phyloP scores from a whole-genome alignment of 495 filamentous ascomycete genomes.

The Aspergillus steynii region DNA sequence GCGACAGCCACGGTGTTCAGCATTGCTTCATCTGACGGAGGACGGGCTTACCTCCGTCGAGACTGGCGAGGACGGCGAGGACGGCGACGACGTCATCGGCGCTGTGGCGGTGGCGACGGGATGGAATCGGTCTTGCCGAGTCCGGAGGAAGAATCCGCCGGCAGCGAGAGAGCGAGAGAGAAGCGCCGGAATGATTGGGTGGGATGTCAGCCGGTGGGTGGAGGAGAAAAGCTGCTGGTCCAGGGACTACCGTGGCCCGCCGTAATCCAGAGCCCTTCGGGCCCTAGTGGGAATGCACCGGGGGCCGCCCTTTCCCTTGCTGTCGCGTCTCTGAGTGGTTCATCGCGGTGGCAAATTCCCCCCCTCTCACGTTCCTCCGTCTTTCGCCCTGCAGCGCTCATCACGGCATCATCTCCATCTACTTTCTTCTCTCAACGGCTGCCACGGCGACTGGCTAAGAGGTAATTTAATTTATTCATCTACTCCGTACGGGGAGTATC shows the following conservation, averaged over 20 bases:
- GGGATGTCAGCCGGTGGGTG: conserved; percentile 27
- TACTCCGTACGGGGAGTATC: no score
- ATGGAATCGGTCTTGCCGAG: not conserved
- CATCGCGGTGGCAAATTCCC: no score
- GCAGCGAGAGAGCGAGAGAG: not conserved
- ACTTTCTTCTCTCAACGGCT: no score
- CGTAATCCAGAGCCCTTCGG: conserved; percentile 7
- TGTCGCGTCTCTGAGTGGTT: no score
- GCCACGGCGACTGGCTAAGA: no score
- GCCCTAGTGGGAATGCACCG: conserved; percentile 41
- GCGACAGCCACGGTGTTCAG: not conserved
- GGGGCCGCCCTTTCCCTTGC: not conserved
- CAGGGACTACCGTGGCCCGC: not conserved
- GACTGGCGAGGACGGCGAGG: no score
- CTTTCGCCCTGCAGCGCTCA: no score
- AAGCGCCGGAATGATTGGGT: conserved; percentile 23
- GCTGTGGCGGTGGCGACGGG: not conserved
- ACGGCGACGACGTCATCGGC: not conserved
- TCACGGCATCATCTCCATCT: no score
- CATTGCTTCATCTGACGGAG: not conserved
- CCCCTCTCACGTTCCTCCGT: no score
- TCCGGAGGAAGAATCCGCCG: not conserved
- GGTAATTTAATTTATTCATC: no score
- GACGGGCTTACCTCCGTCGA: not conserved
- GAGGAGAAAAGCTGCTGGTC: not conserved